Conservation (phyloP, 768 basidiomycete genomes). For the Panaeolus papilionaceus region DNA sequence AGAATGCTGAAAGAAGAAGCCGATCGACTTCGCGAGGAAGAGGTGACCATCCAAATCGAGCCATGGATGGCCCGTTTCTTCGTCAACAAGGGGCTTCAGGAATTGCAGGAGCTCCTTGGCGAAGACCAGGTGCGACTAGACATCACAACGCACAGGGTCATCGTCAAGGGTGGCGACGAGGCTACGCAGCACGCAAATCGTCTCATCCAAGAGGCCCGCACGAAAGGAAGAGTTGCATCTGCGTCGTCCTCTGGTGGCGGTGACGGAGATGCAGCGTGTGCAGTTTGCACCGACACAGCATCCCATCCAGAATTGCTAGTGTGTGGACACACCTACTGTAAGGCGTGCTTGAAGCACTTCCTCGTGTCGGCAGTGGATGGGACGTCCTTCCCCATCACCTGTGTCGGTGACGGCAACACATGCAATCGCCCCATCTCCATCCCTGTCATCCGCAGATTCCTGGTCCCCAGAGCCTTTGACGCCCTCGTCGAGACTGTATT, state of each 20-base stretch:
- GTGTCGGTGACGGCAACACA: slow-evolving; percentile 63
- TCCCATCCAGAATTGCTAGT: slow-evolving; percentile 47
- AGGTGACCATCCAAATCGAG: slow-evolving; percentile 35
- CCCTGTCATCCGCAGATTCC: slow-evolving; percentile 53
- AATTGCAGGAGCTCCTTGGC: slow-evolving; percentile 58
- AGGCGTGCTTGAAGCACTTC: slow-evolving; percentile 54
- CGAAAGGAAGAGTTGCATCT: not conserved
- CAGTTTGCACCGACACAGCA: slow-evolving; percentile 57
- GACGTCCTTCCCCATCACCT: slow-evolving; percentile 63
- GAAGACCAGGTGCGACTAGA: slow-evolving; percentile 58
- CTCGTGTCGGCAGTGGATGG: slow-evolving; percentile 47
- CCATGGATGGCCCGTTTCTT: slow-evolving; percentile 54
- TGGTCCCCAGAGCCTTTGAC: slow-evolving; percentile 56
- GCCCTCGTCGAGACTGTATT: slow-evolving; percentile 63
- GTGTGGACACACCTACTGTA: slow-evolving; percentile 59
- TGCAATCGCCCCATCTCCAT: slow-evolving; percentile 64
- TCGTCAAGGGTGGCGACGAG: slow-evolving; percentile 61
- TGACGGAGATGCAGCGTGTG: slow-evolving; percentile 42
- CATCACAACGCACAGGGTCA: slow-evolving; percentile 35
- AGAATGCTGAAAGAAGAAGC: slow-evolving; percentile 54
- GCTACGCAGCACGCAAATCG: slow-evolving; percentile 53
- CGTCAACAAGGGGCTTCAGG: slow-evolving; percentile 52
- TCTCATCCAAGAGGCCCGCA: slow-evolving; percentile 49
- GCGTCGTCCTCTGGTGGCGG: slow-evolving; percentile 14
- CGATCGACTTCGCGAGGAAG: slow-evolving; percentile 48